Evolutionary conservation across 1,284 basidiomycete genomes (phyloP), one percentile per base, ranked within the genome.

Genomic region (Porodaedalea pini): DNA sequence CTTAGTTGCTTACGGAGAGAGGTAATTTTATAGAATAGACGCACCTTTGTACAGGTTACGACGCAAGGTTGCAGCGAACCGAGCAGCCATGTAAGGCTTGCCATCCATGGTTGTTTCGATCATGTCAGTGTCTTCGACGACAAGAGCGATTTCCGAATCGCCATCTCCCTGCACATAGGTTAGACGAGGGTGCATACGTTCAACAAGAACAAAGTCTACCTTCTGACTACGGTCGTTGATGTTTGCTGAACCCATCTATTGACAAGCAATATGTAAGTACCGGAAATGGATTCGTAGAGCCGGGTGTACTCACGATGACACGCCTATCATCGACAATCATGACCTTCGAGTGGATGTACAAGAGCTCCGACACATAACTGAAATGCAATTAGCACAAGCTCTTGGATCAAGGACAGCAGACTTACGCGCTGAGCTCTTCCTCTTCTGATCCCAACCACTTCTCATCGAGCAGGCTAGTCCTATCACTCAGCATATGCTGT

Each of bases 301-400:
- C 8, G 37, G 19, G 4, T 43, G 19, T 10, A 77, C 88, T 60
- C 63, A 91, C 88, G 64, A 97, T 91, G 37, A 95, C 91, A 36
- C 85, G 78, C 17, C 83, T 78, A 69, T 97, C 94, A 67, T 98
- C 94, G 21, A 96, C 91, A 59, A 97, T 92, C 93, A 97, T 94
- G 23, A 96, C 66, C 73, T 92, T 90, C 31, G 81, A 83, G 69
- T 92, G 88, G 61, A 92, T 91, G 66, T 90, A 89, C 17, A 90
- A 71, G 64, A 92, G 69, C 75, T 95, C 91, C 8, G 90, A 86
- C 19, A 94, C 85, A 69, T 86, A 90, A 59, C 87, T 89, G 60
- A 56, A 21, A 49, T 57, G 61, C 48, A 63, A 57, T 29, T 41
- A 19, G 4, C 17, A 4, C 37, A 17, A 44, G 5, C 25, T 13